Evolutionary conservation across 2,329 filamentous ascomycete genomes (phyloP), one percentile per base, ranked within the genome.

Genomic region (Hypoxylon sp.): DNA sequence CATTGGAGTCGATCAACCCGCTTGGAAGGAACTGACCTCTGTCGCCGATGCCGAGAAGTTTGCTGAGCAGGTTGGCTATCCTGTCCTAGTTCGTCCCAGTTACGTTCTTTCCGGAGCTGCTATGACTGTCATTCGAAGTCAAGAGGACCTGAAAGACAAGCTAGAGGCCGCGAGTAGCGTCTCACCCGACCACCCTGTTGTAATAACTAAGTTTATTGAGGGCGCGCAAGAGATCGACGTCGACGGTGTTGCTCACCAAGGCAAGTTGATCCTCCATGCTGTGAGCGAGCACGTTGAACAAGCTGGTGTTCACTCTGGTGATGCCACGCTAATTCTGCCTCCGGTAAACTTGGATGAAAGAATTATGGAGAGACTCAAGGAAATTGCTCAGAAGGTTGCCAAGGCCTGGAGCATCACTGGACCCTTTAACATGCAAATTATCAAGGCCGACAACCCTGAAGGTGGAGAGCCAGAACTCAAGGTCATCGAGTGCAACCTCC

Each of bases 401-500:
- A 92, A 96, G 82, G 96, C 96, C 50, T 97, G 95, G 93, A 94
- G 87, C 76, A 98, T 98, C 79, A 98, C 94, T 19, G 96, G 96
- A 59, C 96, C 96, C 63, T 99, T 98, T 89, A 99, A 99, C 87
- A 98, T 99, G 95, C 96, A 99, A 79, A 97, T 99, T 81, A 98
- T 99, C 87, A 97, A 97, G 84, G 93, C 92, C 34, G 86, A 92
- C 11, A 84, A 91, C 75, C 88, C 91, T 30, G 89, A 92, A 63
- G 91, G 91, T 62, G 90, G 90, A 60, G 87, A 91, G 76, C 88
- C 92, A 32, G 85, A 87, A 27, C 88, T 98, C 71, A 97, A 97
- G 86, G 95, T 98, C 75, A 98, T 98, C 69, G 95, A 98, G 82
- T 98, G 95, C 85, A 98, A 98, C 81, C 89, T 98, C 68, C 95